Conservation (phyloP, 2,329 filamentous ascomycete genomes). For the Endothia cerciana region DNA sequence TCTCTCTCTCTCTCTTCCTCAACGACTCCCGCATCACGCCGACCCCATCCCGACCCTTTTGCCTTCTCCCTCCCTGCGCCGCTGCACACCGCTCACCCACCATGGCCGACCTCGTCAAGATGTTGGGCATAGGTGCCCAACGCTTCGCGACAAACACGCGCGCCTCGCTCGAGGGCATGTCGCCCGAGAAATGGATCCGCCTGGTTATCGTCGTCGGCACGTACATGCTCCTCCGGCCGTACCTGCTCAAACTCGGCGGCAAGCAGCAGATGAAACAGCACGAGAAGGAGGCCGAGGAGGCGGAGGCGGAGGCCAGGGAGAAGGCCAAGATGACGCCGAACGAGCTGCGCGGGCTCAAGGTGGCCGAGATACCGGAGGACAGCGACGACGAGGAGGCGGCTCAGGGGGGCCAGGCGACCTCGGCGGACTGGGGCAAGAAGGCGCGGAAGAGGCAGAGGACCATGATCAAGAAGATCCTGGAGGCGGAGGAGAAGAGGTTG, state of each 20-base stretch:
- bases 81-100: conserved; percentile 10
- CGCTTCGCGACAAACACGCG: conserved; percentile 54
- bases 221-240: conserved; percentile 75
- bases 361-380: conserved; percentile 54
- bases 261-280: conserved; percentile 67
- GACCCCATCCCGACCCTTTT: background rate
- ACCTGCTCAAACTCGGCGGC: conserved; percentile 69
- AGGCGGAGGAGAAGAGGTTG: conserved; percentile 62
- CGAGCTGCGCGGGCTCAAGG: conserved; percentile 60
- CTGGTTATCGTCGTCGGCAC: conserved; percentile 72
- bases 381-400: conserved; percentile 53
- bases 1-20: background rate
- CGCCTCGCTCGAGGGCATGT: conserved; percentile 54
- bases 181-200: conserved; percentile 63
- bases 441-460: conserved; percentile 70
- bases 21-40: background rate
- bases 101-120: conserved; percentile 37
- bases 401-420: conserved; percentile 49
- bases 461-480: conserved; percentile 67
- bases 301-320: conserved; percentile 47
- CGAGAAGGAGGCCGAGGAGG: conserved; percentile 60
- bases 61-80: background rate
- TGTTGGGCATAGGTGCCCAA: conserved; percentile 34
- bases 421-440: conserved; percentile 70
- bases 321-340: conserved; percentile 63